Evolutionary conservation across 208 protist species (phyloP).

Genomic region (Novymonas esmeraldas): DNA sequence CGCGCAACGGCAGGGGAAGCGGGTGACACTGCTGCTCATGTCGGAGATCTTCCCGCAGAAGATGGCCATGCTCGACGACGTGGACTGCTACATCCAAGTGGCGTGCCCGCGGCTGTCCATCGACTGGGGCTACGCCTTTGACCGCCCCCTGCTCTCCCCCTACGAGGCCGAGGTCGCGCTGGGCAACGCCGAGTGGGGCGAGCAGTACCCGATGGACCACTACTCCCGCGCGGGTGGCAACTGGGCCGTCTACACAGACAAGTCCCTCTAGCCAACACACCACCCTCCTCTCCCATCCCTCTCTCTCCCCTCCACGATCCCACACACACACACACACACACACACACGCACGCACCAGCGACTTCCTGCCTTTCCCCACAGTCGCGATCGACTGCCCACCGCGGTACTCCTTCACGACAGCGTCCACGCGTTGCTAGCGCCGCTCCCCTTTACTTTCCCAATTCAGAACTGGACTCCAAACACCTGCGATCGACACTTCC

Average conservation of each 20-base stretch:
- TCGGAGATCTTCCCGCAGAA: conserved; percentile 98
- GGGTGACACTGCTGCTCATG: conserved; percentile 93
- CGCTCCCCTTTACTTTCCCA: too few relatives aligned
- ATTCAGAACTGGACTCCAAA: too few relatives aligned
- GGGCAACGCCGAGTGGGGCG: conserved; percentile 79
- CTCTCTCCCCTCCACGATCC: not conserved
- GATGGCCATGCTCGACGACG: conserved; percentile 88
- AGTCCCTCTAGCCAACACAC: conserved; percentile 38
- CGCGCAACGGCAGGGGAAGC: conserved; percentile 69
- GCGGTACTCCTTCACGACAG: too few relatives aligned
- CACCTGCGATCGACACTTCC: too few relatives aligned
- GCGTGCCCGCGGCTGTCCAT: conserved; percentile 98
- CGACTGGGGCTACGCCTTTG: conserved; percentile 99
- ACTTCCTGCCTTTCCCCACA: too few relatives aligned
- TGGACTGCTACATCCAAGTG: conserved; percentile 97
- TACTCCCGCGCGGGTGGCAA: conserved; percentile 94
- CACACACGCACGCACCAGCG: too few relatives aligned
- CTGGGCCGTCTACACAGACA: conserved; percentile 95
- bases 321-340: not conserved
- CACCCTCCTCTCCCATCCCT: not conserved
- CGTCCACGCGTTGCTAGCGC: too few relatives aligned
- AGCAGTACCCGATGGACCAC: conserved; percentile 97
- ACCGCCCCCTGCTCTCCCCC: conserved; percentile 95
- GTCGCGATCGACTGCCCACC: too few relatives aligned
- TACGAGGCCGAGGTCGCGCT: conserved; percentile 97